Evolutionary conservation across 768 basidiomycete genomes (phyloP).

Genomic region (Lentinula lateritia): DNA sequence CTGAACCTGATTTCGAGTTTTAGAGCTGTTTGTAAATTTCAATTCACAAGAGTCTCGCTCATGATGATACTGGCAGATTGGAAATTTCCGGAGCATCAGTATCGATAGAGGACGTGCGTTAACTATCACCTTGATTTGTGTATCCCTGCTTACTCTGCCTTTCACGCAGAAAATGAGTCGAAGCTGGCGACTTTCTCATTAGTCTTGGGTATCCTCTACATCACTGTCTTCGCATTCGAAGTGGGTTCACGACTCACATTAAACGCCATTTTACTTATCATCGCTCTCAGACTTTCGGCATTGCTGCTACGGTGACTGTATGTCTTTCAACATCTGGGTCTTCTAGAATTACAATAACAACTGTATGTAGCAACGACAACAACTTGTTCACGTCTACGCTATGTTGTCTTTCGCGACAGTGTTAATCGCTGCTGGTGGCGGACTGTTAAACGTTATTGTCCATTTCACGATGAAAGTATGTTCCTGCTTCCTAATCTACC

Average conservation of each 20-base stretch:
- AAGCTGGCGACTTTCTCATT: constrained; percentile 52
- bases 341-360: background rate
- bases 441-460: constrained; percentile 49
- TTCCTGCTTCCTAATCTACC: background rate
- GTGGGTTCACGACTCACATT: constrained; percentile 13
- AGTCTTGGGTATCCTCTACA: constrained; percentile 55
- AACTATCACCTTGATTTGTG: background rate
- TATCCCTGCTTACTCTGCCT: background rate
- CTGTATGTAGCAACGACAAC: constrained; percentile 44
- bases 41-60: constrained; percentile 14
- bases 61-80: constrained; percentile 37
- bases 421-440: constrained; percentile 44
- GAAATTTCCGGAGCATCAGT: constrained; percentile 51
- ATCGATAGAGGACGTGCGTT: constrained; percentile 45
- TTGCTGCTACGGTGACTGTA: constrained; percentile 46
- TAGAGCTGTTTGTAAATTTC: constrained; percentile 1
- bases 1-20: background rate
- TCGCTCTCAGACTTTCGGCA: constrained; percentile 35
- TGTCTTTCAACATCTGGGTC: constrained; percentile 16
- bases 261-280: background rate
- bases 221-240: constrained; percentile 44
- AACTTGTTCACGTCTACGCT: constrained; percentile 51
- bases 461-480: constrained; percentile 68
- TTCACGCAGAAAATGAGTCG: constrained; percentile 29
- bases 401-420: constrained; percentile 41